phyloP scores from a whole-genome alignment of 164 flowering plant genomes.

The Nymphaea thermarum region DNA sequence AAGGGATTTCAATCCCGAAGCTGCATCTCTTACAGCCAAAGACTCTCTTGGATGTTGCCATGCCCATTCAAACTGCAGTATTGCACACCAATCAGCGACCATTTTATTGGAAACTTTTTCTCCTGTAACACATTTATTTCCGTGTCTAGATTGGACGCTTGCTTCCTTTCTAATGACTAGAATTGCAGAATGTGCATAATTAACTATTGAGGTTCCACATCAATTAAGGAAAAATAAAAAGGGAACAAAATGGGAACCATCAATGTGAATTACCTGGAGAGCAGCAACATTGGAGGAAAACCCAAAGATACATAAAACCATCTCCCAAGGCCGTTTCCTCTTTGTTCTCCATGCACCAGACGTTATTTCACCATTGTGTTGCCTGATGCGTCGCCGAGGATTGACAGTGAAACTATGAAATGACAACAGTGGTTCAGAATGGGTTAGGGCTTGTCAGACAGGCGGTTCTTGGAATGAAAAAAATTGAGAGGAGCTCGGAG shows the following conservation, averaged over 20 bases:
- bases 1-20: constrained; percentile 55
- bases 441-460: neutral
- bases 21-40: constrained; percentile 65
- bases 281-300: constrained; percentile 79
- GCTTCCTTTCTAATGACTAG: too few relatives aligned
- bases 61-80: constrained; percentile 95
- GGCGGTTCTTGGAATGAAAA: neutral
- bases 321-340: constrained; percentile 84
- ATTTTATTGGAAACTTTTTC: neutral
- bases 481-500: neutral
- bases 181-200: too few relatives aligned
- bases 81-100: neutral
- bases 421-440: neutral
- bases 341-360: constrained; percentile 72
- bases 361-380: constrained; percentile 71
- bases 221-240: too few relatives aligned
- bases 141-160: too few relatives aligned
- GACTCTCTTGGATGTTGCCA: constrained; percentile 96
- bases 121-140: too few relatives aligned
- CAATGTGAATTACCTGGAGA: constrained; percentile 45
- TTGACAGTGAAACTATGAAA: constrained; percentile 60
- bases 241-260: too few relatives aligned
- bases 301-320: constrained; percentile 77
- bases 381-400: constrained; percentile 71
- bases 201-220: too few relatives aligned